Evolutionary conservation across 75 land plant species (phyloP).

Genomic region (Cupressus sempervirens): DNA sequence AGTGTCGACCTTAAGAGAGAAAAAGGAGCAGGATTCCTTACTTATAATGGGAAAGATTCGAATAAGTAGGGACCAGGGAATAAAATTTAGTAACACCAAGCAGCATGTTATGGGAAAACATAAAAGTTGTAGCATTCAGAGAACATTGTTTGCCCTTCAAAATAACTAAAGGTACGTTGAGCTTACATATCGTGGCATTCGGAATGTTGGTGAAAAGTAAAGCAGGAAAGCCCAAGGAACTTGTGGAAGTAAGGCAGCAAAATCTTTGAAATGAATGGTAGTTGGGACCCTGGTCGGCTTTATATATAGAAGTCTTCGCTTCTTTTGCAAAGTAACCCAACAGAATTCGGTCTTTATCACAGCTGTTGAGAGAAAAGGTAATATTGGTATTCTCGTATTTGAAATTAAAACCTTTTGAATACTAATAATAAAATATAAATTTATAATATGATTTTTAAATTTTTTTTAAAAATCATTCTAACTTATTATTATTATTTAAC

Average conservation of each 20-base stretch:
- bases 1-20: background rate
- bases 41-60: background rate
- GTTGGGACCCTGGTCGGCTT: background rate
- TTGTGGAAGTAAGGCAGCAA: background rate
- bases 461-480: no score
- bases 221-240: background rate
- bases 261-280: background rate
- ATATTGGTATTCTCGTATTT: no score
- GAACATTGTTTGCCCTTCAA: background rate
- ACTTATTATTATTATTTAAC: no score
- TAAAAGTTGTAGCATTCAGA: background rate
- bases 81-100: background rate
- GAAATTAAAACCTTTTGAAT: no score
- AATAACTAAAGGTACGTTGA: no score
- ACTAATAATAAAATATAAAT: no score
- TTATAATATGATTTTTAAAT: no score
- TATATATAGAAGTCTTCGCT: background rate
- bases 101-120: background rate
- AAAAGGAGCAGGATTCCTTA: background rate
- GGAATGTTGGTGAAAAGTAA: no score
- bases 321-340: background rate
- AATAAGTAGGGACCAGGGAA: background rate
- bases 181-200: no score
- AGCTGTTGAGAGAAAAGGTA: no score
- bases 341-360: no score